Percentiles rank a stretch among this genome's conserved stretches.
Conservation (phyloP, 1,139 yeast genomes). For the Suhomyces chickasaworum region DNA sequence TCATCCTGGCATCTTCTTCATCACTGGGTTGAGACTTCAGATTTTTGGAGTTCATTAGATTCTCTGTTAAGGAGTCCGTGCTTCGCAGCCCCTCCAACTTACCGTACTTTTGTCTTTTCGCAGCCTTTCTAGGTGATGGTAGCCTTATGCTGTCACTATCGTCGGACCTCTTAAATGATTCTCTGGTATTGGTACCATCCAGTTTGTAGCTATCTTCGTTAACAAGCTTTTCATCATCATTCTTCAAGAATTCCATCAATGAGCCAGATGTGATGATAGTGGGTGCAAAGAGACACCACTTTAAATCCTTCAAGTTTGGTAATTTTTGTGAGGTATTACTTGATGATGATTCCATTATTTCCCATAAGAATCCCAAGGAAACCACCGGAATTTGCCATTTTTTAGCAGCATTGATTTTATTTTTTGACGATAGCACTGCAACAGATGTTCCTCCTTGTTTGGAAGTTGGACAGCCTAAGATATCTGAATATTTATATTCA, state of each 20-base stretch:
- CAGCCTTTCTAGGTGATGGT: slow-evolving; percentile 45
- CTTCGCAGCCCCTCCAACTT: slow-evolving; percentile 28
- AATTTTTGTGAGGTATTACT: slow-evolving; percentile 23
- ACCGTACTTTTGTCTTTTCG: slow-evolving; percentile 36
- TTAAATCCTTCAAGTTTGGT: slow-evolving; percentile 41
- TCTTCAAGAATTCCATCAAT: slow-evolving; percentile 36
- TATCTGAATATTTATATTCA: slow-evolving; percentile 37
- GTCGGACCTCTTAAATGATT: slow-evolving; percentile 6
- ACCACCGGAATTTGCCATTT: slow-evolving; percentile 60
- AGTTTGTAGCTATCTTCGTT: background rate
- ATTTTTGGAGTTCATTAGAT: slow-evolving; percentile 6
- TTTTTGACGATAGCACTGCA: slow-evolving; percentile 47
- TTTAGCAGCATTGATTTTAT: slow-evolving; percentile 58
- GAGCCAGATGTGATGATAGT: slow-evolving; percentile 28
- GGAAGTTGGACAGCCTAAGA: slow-evolving; percentile 40
- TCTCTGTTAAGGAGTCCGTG: slow-evolving; percentile 8
- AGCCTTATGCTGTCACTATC: slow-evolving; percentile 21
- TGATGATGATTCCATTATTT: slow-evolving; percentile 28
- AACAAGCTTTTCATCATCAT: background rate
- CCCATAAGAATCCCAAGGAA: slow-evolving; percentile 56
- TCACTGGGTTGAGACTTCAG: slow-evolving; percentile 11
- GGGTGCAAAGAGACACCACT: slow-evolving; percentile 60
- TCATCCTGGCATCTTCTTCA: slow-evolving; percentile 15
- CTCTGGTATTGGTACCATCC: background rate
- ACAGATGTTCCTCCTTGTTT: slow-evolving; percentile 34